Evolutionary conservation across 164 flowering plant genomes (phyloP), one percentile per base, ranked within the genome.

Genomic region (Piper longum): DNA sequence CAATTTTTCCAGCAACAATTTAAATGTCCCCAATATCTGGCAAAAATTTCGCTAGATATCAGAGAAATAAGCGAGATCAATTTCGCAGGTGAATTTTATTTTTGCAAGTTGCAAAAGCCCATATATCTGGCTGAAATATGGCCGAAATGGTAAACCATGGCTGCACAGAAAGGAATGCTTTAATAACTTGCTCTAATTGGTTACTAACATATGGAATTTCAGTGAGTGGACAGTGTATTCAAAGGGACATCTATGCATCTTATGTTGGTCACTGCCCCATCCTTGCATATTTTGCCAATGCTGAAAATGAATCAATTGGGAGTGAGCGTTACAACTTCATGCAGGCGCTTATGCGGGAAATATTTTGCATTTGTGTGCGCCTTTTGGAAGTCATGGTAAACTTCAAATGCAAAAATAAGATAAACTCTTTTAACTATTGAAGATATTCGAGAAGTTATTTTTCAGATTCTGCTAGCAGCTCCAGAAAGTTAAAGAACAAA

Each of bases 151-250:
- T 26, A 26, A 26, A 26, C 36, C 36, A 26, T 26, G 36, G 36
- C 2, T 26, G 36, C 36, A 26, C 51, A 56, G 13, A 43, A 26
- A 39, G 60, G 4, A 17, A 17, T 3, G 17, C 39, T 41, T 14
- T 36, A 40, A 64, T 16, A 3, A 11, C 8, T 7, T 40, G 5
- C 42, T 40, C 43, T 51, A 64, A 41, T 65, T 55, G 13, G 2
- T 7, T 16, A 58, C 54, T 17, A 57, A 42, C 16, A 42, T 71
- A n/a, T 72, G 61, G 55, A 7, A 62, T 48, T 71, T 69, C 60
- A 92, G 98, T 78, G 98, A 93, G 69, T 90, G 98, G 98, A 97
- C 97, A 0, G 97, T 93, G 78, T 90, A 90, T 93, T 67, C 97
- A 90, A 64, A 91, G 97, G 5, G 97, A 90, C 71, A 93, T 96